phyloP scores from a whole-genome alignment of 345 rosid species.

The Erysimum cheiranthoides region DNA sequence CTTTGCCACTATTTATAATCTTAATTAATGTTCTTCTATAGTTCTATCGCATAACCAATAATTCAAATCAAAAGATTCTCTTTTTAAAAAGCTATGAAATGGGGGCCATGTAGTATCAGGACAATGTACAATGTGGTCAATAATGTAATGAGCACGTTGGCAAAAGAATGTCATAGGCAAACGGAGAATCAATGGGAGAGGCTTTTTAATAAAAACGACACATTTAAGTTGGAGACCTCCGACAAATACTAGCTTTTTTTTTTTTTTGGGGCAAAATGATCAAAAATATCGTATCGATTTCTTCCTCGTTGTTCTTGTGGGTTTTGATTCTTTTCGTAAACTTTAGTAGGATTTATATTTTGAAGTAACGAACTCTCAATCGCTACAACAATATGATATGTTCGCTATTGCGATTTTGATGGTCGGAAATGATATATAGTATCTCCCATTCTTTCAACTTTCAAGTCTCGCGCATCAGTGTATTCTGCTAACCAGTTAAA shows the following conservation, averaged over 20 bases:
- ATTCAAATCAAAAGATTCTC: constrained; percentile 9
- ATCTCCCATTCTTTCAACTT: not conserved
- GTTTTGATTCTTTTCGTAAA: too few relatives aligned
- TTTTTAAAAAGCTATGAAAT: not conserved
- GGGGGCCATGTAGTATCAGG: constrained; percentile 22
- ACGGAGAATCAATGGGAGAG: not conserved
- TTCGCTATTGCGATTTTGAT: not conserved
- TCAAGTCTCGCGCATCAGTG: not conserved
- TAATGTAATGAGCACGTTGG: constrained; percentile 22
- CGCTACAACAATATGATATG: not conserved
- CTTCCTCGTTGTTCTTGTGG: too few relatives aligned
- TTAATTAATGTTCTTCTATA: not conserved
- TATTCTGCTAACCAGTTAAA: not conserved
- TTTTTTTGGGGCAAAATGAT: too few relatives aligned
- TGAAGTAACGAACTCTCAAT: not conserved
- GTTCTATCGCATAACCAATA: constrained; percentile 24
- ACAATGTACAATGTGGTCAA: not conserved
- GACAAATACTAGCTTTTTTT: too few relatives aligned
- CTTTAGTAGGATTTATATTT: not conserved
- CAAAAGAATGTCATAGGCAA: constrained; percentile 14
- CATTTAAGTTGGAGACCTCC: not conserved
- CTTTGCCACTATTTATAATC: not conserved
- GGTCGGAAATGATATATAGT: not conserved
- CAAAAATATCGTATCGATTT: too few relatives aligned
- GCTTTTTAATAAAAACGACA: not conserved